Evolutionary conservation across 2,329 filamentous ascomycete species (phyloP), one percentile per base, ranked within the genome.

Genomic region (Niveomyces coronatus): DNA sequence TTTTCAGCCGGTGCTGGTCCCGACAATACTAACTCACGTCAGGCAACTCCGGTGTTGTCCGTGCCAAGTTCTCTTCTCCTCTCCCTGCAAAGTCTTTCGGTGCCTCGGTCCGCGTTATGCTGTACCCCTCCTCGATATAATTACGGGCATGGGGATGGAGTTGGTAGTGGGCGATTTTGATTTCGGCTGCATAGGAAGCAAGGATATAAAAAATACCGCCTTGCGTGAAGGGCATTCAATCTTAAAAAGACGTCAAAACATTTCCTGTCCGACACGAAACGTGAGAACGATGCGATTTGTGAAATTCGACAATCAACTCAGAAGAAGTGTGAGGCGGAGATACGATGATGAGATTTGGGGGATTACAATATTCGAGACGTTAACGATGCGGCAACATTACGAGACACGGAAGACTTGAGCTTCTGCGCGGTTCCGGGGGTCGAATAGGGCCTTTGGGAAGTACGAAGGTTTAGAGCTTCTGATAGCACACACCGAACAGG

Each of bases 111-210:
- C 82, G 88, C 70, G 79, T 94, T 70, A 94, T 94, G 87, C 77
- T 94, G 70, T 94, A 94, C 79, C 87, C 87, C 68, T 93, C 86
- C 63, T 87, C 85, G 74, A 91, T 95, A 82, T 94, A 89, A 82
- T 69, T 58, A 61, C 59, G 59, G 60, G 58, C 50, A 59, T 63
- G 54, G 61, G 65, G 64, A 64, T 62, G 70, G 70, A 74, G 71
- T 75, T 76, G 71, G 71, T 70, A 67, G 64, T 73, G 31, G 67
- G 68, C 66, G 71, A 70, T 74, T n/a, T 75, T 64, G 70, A 68
- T 70, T 68, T 67, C 72, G 65, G 66, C 65, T 68, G 65, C 66
- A 68, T 72, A 64, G 63, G 64, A 69, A 68, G 71, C 70, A 71
- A 68, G 65, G 67, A 67, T 65, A 64, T 63, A 67, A 52, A 54